A percentile compares a stretch with the other conserved stretches of the same genome.
phyloP scores from a whole-genome alignment of 2,329 filamentous ascomycete species.

The Exophiala viscosa region DNA sequence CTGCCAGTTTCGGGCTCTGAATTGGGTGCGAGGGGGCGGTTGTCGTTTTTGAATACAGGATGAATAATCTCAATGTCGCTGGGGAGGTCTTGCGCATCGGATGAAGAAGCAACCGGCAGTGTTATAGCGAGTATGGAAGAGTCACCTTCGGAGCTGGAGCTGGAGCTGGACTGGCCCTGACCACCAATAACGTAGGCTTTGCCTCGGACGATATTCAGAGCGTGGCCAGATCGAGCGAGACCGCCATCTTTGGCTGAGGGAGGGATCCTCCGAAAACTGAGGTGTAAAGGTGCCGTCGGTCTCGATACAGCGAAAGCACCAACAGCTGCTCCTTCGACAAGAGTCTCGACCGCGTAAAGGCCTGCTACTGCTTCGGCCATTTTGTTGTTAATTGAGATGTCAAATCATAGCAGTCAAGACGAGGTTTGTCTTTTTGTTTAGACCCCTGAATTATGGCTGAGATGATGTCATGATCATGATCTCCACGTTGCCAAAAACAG shows the following conservation, averaged over 20 bases:
- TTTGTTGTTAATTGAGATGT: not conserved
- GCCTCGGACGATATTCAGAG: slow-evolving; percentile 16
- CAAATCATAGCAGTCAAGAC: not conserved
- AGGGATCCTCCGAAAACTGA: slow-evolving; percentile 11
- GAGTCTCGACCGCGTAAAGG: slow-evolving; percentile 23
- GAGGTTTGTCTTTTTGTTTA: not conserved
- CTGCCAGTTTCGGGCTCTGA: not conserved
- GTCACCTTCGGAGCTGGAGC: not conserved
- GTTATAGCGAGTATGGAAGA: slow-evolving; percentile 7
- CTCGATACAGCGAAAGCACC: slow-evolving; percentile 13
- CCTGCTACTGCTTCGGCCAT: slow-evolving; percentile 21
- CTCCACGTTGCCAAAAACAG: too few species aligned
- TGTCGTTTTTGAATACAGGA: not conserved
- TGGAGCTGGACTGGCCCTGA: not conserved
- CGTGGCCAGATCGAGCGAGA: slow-evolving; percentile 4
- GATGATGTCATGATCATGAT: not conserved
- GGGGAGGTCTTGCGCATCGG: slow-evolving; percentile 5
- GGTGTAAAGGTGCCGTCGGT: slow-evolving; percentile 15
- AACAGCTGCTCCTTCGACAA: slow-evolving; percentile 17
- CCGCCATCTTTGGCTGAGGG: not conserved
- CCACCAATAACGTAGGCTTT: slow-evolving; percentile 20
- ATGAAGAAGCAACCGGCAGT: slow-evolving; percentile 8
- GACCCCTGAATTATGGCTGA: not conserved
- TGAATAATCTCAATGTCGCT: slow-evolving; percentile 11
- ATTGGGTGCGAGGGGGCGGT: slow-evolving; percentile 5